phyloP scores from a whole-genome alignment of 805 yeast genomes.

The Jamesozyma spencerorum region DNA sequence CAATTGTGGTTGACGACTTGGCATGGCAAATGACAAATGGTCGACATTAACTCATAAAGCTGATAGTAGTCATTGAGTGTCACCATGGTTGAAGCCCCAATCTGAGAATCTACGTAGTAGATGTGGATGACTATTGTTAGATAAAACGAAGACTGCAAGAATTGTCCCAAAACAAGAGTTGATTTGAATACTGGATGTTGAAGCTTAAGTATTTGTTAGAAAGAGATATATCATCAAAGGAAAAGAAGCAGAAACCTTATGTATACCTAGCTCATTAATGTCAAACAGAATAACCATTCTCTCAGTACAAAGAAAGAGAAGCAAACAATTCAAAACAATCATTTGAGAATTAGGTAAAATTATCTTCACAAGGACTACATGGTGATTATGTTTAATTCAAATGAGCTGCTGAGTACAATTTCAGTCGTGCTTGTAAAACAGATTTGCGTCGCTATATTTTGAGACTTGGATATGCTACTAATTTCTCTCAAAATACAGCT shows the following conservation, averaged over 20 bases:
- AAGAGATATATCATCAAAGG: no score
- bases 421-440: constrained; percentile 75
- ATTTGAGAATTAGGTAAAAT: no score
- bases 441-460: constrained; percentile 85
- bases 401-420: constrained; percentile 91
- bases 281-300: no score
- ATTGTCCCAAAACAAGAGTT: no score
- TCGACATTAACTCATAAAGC: constrained; percentile 41
- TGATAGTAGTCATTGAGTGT: constrained; percentile 95
- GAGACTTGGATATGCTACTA: constrained; percentile 95
- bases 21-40: constrained; percentile 55
- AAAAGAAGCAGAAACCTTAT: no score
- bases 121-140: no score
- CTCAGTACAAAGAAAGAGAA: no score
- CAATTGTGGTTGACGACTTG: constrained; percentile 69
- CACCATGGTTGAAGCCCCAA: constrained; percentile 82
- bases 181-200: no score
- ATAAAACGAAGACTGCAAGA: no score
- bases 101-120: constrained; percentile 74
- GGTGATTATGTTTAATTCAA: constrained; percentile 96
- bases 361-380: constrained; percentile 72
- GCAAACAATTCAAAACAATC: no score
- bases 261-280: no score
- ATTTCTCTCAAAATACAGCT: constrained; percentile 73
- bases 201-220: no score